Conservation (phyloP, 768 basidiomycete species). For the Lentinula boryana region DNA sequence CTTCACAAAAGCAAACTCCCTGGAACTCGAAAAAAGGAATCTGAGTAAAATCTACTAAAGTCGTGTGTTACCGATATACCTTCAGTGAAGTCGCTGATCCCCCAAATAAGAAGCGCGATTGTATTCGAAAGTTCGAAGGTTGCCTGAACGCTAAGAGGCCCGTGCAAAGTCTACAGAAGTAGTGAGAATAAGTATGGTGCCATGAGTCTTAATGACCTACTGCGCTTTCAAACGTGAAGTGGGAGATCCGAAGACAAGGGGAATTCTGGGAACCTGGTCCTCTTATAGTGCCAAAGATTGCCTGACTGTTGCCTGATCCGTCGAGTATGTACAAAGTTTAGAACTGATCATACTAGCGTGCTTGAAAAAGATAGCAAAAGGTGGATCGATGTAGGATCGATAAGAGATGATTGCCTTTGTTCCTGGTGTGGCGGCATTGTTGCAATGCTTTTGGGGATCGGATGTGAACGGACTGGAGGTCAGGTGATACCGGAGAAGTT, state of each 20-base stretch:
- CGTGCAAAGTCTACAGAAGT: slow-evolving; percentile 20
- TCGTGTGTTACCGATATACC: slow-evolving; percentile 25
- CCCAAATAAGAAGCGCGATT: slow-evolving; percentile 67
- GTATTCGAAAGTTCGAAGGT: slow-evolving; percentile 56
- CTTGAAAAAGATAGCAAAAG: background rate
- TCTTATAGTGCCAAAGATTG: background rate
- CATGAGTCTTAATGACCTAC: background rate
- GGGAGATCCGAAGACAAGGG: background rate
- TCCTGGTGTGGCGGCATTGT: too few relatives aligned
- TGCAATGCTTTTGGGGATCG: background rate
- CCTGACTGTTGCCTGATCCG: background rate
- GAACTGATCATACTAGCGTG: too few relatives aligned
- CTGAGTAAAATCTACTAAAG: background rate
- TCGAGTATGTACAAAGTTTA: background rate
- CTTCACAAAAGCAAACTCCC: slow-evolving; percentile 37
- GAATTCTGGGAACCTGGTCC: background rate
- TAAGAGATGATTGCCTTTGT: slow-evolving; percentile 15
- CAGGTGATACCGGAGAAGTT: background rate
- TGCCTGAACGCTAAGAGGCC: slow-evolving; percentile 48
- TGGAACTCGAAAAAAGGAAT: slow-evolving; percentile 11
- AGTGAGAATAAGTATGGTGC: background rate
- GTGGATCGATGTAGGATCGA: slow-evolving; percentile 14
- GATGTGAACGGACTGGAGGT: background rate
- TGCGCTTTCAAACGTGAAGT: background rate
- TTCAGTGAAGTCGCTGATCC: slow-evolving; percentile 51